Evolutionary conservation across 441 rosid genomes (phyloP).

Genomic region (Hura crepitans): DNA sequence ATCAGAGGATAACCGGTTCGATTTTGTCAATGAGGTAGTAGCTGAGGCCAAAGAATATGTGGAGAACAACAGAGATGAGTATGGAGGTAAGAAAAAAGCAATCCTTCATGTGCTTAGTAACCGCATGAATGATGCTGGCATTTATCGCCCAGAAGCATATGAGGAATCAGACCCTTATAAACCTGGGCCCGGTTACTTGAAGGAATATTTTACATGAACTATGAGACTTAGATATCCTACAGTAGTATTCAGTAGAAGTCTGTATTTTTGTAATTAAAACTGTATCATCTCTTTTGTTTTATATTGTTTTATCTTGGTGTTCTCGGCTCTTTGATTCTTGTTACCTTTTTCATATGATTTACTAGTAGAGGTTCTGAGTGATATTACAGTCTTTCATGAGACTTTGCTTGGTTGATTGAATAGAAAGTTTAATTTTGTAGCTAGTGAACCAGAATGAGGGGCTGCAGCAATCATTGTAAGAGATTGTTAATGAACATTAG

Average conservation of each 20-base stretch:
- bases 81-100: slow-evolving; percentile 75
- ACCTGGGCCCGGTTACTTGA: slow-evolving; percentile 69
- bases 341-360: not conserved
- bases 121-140: slow-evolving; percentile 69
- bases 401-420: not conserved
- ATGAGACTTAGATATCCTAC: not conserved
- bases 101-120: slow-evolving; percentile 79
- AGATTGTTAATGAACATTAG: too few species aligned
- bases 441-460: too few species aligned
- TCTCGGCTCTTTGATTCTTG: not conserved
- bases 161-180: slow-evolving; percentile 64
- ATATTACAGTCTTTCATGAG: not conserved
- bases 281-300: not conserved
- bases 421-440: not conserved
- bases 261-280: not conserved
- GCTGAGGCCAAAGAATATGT: slow-evolving; percentile 81
- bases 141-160: slow-evolving; percentile 66
- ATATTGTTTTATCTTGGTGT: not conserved
- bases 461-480: too few species aligned
- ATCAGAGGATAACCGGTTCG: slow-evolving; percentile 67
- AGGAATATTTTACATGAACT: slow-evolving; percentile 51
- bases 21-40: slow-evolving; percentile 68
- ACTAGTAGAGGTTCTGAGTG: not conserved
- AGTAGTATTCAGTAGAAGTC: not conserved
- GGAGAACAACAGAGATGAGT: slow-evolving; percentile 63